Conservation (phyloP, 305 asterid species). For the Ruellia speciosa region DNA sequence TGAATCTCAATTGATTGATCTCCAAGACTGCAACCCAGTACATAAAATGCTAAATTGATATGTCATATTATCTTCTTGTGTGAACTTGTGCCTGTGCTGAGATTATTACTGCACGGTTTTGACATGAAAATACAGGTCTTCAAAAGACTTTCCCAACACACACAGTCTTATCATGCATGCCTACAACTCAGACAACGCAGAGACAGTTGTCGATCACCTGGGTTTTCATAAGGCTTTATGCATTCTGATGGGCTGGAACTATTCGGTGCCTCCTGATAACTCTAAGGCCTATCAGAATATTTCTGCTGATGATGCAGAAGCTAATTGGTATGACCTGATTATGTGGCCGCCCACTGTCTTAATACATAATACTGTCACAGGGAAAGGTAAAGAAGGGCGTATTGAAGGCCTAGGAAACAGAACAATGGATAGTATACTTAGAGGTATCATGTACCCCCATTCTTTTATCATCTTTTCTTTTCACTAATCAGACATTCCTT, state of each 20-base stretch:
- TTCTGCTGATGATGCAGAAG: conserved; percentile 67
- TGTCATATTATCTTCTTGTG: conserved; percentile 27
- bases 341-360: conserved; percentile 96
- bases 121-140: conserved; percentile 72
- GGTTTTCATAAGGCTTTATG: conserved; percentile 90
- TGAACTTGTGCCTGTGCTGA: conserved; percentile 30
- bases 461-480: conserved; percentile 24
- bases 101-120: conserved; percentile 41
- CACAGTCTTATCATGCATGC: conserved; percentile 87
- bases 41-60: conserved; percentile 17
- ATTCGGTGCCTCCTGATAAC: conserved; percentile 67
- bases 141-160: conserved; percentile 67
- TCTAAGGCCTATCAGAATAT: conserved; percentile 73
- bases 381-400: conserved; percentile 82
- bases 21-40: background rate
- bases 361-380: conserved; percentile 75
- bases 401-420: conserved; percentile 96
- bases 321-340: conserved; percentile 69
- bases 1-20: background rate
- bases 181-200: conserved; percentile 59
- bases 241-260: conserved; percentile 93
- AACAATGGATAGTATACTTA: conserved; percentile 83
- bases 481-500: conserved; percentile 22
- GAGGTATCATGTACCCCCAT: conserved; percentile 58
- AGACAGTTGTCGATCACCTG: conserved; percentile 71